Percentiles rank a stretch among this genome's conserved stretches.
These are phyloP conservation scores for Pachyrhizus erosus DNA, from an alignment of 306 rosid genomes.

Conservation along the genomic window DNA sequence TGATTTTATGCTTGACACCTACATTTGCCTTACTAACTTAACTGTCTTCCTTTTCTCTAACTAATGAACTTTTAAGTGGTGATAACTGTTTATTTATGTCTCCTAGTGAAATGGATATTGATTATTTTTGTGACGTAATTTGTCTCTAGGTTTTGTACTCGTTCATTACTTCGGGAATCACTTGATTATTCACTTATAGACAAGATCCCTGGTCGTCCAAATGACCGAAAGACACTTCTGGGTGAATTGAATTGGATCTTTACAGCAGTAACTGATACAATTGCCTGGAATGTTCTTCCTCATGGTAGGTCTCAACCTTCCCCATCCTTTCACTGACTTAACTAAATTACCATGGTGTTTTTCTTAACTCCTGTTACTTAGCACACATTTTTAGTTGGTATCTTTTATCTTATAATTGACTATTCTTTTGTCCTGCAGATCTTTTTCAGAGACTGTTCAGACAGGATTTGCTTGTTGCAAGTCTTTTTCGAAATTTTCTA, in stretches of 20 bases:
- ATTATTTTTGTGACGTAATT: slow-evolving; percentile 22
- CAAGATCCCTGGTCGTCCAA: slow-evolving; percentile 95
- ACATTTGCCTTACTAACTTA: slow-evolving; percentile 9
- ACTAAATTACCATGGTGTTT: slow-evolving; percentile 4
- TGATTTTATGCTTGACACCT: slow-evolving; percentile 12
- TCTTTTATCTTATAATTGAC: slow-evolving; percentile 24
- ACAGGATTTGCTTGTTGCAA: slow-evolving; percentile 96
- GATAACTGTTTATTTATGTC: slow-evolving; percentile 13
- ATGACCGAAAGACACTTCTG: slow-evolving; percentile 91
- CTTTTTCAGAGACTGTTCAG: slow-evolving; percentile 96
- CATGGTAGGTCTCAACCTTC: slow-evolving; percentile 66
- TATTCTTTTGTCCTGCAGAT: slow-evolving; percentile 61
- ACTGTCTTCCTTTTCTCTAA: not conserved
- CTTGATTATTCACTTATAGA: slow-evolving; percentile 86
- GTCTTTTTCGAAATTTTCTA: slow-evolving; percentile 89
- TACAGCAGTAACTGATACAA: slow-evolving; percentile 97
- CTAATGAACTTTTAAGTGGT: slow-evolving; percentile 29
- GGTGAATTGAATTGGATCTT: slow-evolving; percentile 99
- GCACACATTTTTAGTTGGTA: slow-evolving; percentile 31
- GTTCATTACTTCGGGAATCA: slow-evolving; percentile 84
- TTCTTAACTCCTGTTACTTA: slow-evolving; percentile 17
- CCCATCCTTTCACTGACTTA: not conserved
- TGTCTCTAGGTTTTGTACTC: slow-evolving; percentile 82
- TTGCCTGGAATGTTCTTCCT: slow-evolving; percentile 99
- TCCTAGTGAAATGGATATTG: not conserved